Evolutionary conservation across 306 rosid species (phyloP), one percentile per base, ranked within the genome.

Genomic region (Sicyos baderoa): DNA sequence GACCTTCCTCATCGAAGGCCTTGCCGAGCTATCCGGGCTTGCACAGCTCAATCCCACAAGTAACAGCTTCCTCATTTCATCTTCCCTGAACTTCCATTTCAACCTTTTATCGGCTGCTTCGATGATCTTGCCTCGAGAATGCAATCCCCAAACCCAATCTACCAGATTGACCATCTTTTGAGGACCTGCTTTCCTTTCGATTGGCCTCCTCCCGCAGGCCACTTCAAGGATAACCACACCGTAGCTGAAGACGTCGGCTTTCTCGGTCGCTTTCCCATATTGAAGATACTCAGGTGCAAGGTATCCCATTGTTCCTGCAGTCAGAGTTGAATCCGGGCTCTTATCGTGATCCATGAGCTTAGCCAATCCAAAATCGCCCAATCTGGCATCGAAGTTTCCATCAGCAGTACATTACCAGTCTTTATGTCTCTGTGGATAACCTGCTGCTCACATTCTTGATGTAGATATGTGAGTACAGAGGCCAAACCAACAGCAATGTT

Each of bases 301-400:
- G 65, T 89, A 89, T 51, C 96, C 93, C 90, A 86, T 89, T 17
- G 93, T 86, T 54, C 96, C 93, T 2, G 86, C 93, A 0, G 92
- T 90, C 0, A 88, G 77, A 0, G 95, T 88, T 0, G 95, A 90
- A 22, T 80, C 88, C 8, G 95, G 97, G 62, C 97, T 88, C 80
- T 84, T 86, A 44, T 86, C 97, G 73, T 90, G 97, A 81, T 90
- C 97, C 89, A 83, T 88, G 22, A 90, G 87, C 75, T 90, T 90
- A 1, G 97, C 97, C 79, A 90, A 73, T 40, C 95, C 95, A 40
- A 90, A 90, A 82, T 88, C 95, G 32, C 92, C 86, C 23, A 90
- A 53, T 79, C 84, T 86, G 0, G 85, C 80, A 44, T 85, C 82
- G 45, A 83, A 85, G 58, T 78, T 80, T 23, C 82, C 85, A 19